phyloP scores from a whole-genome alignment of 2,329 filamentous ascomycete species.

The Berkeleyomyces basicola region DNA sequence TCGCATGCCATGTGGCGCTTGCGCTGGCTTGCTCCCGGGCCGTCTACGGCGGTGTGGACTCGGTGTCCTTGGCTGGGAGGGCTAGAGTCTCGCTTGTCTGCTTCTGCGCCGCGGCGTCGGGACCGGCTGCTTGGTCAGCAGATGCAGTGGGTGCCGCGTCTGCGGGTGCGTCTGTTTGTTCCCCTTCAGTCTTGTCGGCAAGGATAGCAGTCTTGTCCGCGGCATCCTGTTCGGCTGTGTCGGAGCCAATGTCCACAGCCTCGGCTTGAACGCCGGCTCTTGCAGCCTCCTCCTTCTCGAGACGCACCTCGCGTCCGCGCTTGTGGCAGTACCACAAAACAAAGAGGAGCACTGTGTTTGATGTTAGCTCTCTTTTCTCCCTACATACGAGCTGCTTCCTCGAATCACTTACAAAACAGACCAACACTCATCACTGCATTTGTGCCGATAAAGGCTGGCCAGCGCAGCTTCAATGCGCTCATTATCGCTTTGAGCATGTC shows the following conservation, averaged over 20 bases:
- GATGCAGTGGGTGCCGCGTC: background rate
- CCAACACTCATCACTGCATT: conserved; percentile 85
- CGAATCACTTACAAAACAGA: conserved; percentile 51
- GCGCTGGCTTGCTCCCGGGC: too few species aligned
- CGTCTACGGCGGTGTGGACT: too few species aligned
- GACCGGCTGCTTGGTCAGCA: too few species aligned
- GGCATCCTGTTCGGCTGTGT: conserved; percentile 28
- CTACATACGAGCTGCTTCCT: background rate
- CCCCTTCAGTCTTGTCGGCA: background rate
- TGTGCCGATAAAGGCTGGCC: conserved; percentile 80
- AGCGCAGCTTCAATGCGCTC: conserved; percentile 69
- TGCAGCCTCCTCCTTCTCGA: conserved; percentile 40
- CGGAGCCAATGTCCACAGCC: conserved; percentile 18
- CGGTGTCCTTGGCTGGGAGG: too few species aligned
- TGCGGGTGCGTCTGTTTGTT: background rate
- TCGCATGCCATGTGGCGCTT: too few species aligned
- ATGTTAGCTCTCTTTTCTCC: conserved; percentile 1
- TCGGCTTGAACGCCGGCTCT: conserved; percentile 16
- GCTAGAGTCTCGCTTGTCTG: too few species aligned
- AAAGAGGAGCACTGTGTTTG: conserved; percentile 57
- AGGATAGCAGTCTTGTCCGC: background rate
- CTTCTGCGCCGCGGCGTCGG: too few species aligned
- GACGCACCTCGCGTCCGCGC: conserved; percentile 68
- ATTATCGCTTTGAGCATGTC: conserved; percentile 81
- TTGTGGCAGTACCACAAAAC: conserved; percentile 98